Conservation (phyloP, 2,329 filamentous ascomycete species). For the Calonectria pteridis region DNA sequence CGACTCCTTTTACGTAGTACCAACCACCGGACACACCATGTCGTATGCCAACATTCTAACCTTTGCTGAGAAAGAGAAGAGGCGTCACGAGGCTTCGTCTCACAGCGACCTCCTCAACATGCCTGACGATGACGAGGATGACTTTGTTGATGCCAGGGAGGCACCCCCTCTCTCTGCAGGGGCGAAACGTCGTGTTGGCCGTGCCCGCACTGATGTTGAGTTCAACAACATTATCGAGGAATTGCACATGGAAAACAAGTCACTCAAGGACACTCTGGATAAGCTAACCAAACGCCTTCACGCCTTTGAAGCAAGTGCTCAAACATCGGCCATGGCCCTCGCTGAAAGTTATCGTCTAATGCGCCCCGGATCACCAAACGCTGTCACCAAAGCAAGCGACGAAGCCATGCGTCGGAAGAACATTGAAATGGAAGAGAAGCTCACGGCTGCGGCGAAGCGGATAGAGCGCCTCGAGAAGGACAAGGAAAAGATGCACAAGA, state of each 20-base stretch:
- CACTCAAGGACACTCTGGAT: slow-evolving; percentile 86
- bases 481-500: slow-evolving; percentile 67
- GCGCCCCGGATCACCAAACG: slow-evolving; percentile 66
- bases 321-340: slow-evolving; percentile 86
- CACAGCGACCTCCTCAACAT: slow-evolving; percentile 63
- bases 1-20: slow-evolving; percentile 95
- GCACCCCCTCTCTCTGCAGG: slow-evolving; percentile 63
- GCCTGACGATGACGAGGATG: slow-evolving; percentile 78
- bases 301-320: slow-evolving; percentile 92
- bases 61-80: slow-evolving; percentile 75
- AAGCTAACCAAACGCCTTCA: slow-evolving; percentile 89
- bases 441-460: slow-evolving; percentile 69
- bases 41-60: slow-evolving; percentile 92
- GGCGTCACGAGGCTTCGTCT: slow-evolving; percentile 66
- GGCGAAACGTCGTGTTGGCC: slow-evolving; percentile 56
- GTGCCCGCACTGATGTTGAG: slow-evolving; percentile 57
- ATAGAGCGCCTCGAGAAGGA: slow-evolving; percentile 76
- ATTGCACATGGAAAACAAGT: slow-evolving; percentile 87
- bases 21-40: slow-evolving; percentile 89
- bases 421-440: slow-evolving; percentile 76
- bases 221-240: slow-evolving; percentile 84
- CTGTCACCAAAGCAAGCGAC: slow-evolving; percentile 46
- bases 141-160: slow-evolving; percentile 90
- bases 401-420: slow-evolving; percentile 62
- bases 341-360: slow-evolving; percentile 83